Conservation (phyloP, 371 early-diverging fungal species). For the Encephalitozoon romaleae region DNA sequence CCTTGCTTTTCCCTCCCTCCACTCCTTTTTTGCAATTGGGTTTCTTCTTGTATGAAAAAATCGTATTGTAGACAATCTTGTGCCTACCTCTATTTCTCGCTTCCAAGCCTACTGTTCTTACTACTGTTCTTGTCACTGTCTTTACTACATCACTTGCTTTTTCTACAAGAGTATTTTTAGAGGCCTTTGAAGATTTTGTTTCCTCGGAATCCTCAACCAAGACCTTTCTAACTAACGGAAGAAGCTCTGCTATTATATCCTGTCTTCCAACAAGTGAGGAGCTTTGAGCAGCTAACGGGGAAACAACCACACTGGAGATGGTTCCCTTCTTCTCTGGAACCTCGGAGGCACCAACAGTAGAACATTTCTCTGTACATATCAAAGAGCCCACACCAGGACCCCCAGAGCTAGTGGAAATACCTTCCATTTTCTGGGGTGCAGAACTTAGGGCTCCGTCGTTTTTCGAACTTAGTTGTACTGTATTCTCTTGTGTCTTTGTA, state of each 20-base stretch:
- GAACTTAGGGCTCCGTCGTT: not conserved
- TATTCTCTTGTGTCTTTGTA: not conserved
- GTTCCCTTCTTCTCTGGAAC: not conserved
- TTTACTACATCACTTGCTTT: not conserved
- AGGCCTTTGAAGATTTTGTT: not conserved
- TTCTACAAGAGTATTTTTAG: not conserved
- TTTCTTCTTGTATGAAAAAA: conserved; percentile 35
- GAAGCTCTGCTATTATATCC: not conserved
- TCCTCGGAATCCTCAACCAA: not conserved
- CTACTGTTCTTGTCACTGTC: not conserved
- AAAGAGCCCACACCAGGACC: not conserved
- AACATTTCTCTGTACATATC: not conserved
- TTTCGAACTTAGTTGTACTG: not conserved
- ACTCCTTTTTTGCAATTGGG: not conserved
- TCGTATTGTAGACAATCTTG: conserved; percentile 9
- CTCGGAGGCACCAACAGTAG: not conserved
- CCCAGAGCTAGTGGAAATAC: not conserved
- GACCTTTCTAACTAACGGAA: not conserved
- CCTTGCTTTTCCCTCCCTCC: not conserved
- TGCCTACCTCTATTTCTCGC: not conserved
- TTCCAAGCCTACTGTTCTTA: not conserved
- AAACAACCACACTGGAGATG: not conserved
- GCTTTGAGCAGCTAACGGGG: not conserved
- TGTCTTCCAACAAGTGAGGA: not conserved
- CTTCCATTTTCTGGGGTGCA: not conserved